Percentiles rank a stretch among this genome's conserved stretches.
Conservation (phyloP, 345 rosid species). For the Capsella bursapastoris region DNA sequence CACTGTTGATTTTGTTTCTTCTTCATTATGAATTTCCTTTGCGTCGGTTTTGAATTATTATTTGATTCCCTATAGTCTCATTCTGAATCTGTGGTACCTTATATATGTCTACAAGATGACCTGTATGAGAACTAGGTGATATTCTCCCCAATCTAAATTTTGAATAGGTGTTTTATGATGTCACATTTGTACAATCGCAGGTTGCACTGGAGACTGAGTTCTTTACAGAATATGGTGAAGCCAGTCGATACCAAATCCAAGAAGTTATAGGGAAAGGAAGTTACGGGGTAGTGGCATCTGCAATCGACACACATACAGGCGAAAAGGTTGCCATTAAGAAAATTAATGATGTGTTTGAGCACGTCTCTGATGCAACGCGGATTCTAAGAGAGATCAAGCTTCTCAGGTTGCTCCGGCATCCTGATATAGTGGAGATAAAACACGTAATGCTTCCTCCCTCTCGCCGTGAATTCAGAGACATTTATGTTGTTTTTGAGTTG, state of each 20-base stretch:
- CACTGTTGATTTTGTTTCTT: slow-evolving; percentile 26
- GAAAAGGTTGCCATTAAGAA: slow-evolving; percentile 95
- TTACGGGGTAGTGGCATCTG: slow-evolving; percentile 96
- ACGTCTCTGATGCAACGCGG: slow-evolving; percentile 97
- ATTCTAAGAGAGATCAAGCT: slow-evolving; percentile 97
- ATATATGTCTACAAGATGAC: background rate
- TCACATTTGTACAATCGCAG: slow-evolving; percentile 44
- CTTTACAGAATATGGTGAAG: slow-evolving; percentile 98
- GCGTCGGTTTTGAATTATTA: background rate
- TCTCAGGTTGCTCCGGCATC: slow-evolving; percentile 92
- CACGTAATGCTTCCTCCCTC: slow-evolving; percentile 99
- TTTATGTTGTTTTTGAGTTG: slow-evolving; percentile 93
- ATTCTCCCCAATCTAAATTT: background rate
- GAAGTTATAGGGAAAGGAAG: slow-evolving; percentile 99
- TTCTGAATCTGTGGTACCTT: background rate
- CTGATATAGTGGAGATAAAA: slow-evolving; percentile 90
- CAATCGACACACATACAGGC: slow-evolving; percentile 80
- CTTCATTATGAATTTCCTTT: slow-evolving; percentile 8
- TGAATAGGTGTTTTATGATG: slow-evolving; percentile 20
- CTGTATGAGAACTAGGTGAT: background rate
- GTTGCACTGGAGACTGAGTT: slow-evolving; percentile 73
- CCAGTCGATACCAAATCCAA: slow-evolving; percentile 80
- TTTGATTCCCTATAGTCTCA: background rate
- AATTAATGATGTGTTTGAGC: slow-evolving; percentile 97
- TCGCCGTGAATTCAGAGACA: slow-evolving; percentile 89